Percentiles rank a stretch among this genome's conserved stretches.
These are phyloP conservation scores for Quercus parvula DNA, from an alignment of 306 rosid genomes.

Conservation along the genomic window DNA sequence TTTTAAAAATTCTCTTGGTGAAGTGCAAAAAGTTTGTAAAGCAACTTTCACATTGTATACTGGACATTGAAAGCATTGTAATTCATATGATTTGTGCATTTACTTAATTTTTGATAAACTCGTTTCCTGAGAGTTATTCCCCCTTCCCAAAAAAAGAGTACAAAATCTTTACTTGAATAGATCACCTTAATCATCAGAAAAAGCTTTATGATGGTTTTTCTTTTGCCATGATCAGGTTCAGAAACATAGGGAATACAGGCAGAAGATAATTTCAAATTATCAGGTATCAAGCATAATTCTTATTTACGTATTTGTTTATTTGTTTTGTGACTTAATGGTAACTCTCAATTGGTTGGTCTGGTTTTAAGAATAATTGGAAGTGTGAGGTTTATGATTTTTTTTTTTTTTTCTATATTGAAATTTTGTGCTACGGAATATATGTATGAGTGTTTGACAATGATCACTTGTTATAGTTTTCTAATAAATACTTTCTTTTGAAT, in stretches of 20 bases:
- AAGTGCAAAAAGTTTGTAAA: not conserved
- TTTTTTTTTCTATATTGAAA: not conserved
- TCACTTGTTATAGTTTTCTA: not conserved
- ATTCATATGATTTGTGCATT: not conserved
- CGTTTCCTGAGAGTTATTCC: not conserved
- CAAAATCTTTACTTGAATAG: not conserved
- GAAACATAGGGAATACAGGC: constrained; percentile 72
- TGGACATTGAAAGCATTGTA: not conserved
- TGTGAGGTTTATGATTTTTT: not conserved
- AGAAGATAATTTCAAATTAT: constrained; percentile 71
- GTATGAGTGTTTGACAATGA: not conserved
- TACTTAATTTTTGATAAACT: not conserved
- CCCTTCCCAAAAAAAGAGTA: not conserved
- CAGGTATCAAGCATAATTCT: constrained; percentile 42
- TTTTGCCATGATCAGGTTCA: constrained; percentile 53
- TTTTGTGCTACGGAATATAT: not conserved
- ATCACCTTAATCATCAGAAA: not conserved
- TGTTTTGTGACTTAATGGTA: constrained; percentile 4
- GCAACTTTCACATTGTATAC: not conserved
- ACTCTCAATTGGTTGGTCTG: not conserved
- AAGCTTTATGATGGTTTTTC: constrained; percentile 7
- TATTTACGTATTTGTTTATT: not conserved
- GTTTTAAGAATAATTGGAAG: not conserved
- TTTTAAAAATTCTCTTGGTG: not conserved
- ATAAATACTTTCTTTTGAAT: not conserved